Conservation (phyloP, 352 stramenopile genomes). For the Phytophthora aleatoria region DNA sequence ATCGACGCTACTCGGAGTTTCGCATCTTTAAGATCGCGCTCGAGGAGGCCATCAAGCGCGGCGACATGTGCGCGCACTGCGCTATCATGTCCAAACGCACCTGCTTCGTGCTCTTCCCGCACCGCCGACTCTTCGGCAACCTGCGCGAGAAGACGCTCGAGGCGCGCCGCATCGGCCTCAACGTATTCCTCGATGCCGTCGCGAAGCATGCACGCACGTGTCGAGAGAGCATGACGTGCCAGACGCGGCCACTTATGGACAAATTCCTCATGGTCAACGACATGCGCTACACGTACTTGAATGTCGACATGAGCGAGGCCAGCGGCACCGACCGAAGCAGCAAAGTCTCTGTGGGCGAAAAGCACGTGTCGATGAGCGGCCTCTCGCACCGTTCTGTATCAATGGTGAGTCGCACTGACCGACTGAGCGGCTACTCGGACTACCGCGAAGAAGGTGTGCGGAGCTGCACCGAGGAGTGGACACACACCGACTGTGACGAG, state of each 20-base stretch:
- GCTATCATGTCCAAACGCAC: slow-evolving; percentile 80
- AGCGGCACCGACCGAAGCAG: slow-evolving; percentile 43
- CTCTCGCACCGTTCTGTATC: slow-evolving; percentile 28
- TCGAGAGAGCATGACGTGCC: slow-evolving; percentile 66
- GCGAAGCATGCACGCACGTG: slow-evolving; percentile 80
- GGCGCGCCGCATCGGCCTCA: slow-evolving; percentile 71
- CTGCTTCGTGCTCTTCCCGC: slow-evolving; percentile 83
- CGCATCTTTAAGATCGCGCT: slow-evolving; percentile 70
- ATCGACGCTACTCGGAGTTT: slow-evolving; percentile 88
- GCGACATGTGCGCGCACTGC: slow-evolving; percentile 79
- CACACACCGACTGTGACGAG: slow-evolving; percentile 19
- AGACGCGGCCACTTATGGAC: slow-evolving; percentile 80
- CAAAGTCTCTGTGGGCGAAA: slow-evolving; percentile 45
- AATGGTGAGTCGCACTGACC: slow-evolving; percentile 39
- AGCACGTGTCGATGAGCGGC: slow-evolving; percentile 26
- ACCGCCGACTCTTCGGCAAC: slow-evolving; percentile 77
- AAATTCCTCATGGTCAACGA: slow-evolving; percentile 90
- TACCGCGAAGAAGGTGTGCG: slow-evolving; percentile 38
- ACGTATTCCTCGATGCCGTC: slow-evolving; percentile 78
- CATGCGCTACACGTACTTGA: slow-evolving; percentile 89
- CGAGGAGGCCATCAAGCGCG: slow-evolving; percentile 61
- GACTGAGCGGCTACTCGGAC: slow-evolving; percentile 40
- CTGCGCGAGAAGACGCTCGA: slow-evolving; percentile 76
- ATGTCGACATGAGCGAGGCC: slow-evolving; percentile 80
- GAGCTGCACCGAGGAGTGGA: slow-evolving; percentile 39